Evolutionary conservation across 2,329 filamentous ascomycete genomes (phyloP).

Genomic region (Alternaria postmessia): DNA sequence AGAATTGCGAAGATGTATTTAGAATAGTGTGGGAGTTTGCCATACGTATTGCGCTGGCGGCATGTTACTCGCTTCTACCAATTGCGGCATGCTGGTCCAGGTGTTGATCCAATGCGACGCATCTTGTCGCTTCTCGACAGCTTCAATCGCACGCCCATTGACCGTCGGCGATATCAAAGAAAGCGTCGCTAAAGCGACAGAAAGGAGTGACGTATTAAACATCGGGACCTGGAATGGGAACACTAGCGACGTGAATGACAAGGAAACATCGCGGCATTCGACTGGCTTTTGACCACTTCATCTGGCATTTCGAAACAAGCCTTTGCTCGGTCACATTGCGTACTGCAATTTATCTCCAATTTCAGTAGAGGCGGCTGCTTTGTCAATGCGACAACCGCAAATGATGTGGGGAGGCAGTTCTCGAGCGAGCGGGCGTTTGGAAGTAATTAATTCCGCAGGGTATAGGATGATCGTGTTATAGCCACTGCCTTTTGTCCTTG

Average conservation of each 20-base stretch:
- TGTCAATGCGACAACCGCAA: background rate
- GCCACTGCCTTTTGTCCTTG: constrained; percentile 4
- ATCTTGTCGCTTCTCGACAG: constrained; percentile 27
- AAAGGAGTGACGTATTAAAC: background rate
- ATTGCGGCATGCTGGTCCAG: constrained; percentile 72
- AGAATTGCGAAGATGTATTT: constrained; percentile 9
- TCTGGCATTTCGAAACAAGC: background rate
- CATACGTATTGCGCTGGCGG: constrained; percentile 64
- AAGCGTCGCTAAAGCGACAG: background rate
- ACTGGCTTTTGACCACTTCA: background rate
- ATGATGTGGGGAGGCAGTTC: constrained; percentile 7
- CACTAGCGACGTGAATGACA: background rate
- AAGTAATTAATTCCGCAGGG: constrained; percentile 25
- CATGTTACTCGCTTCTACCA: constrained; percentile 68
- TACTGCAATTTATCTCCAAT: constrained; percentile 14
- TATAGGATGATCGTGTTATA: constrained; percentile 1
- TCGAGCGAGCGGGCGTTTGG: constrained; percentile 10
- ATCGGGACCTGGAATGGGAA: background rate
- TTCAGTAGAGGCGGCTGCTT: constrained; percentile 3
- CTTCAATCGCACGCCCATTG: constrained; percentile 7
- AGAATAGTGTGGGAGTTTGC: background rate
- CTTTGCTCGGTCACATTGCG: background rate
- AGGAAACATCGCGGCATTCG: background rate
- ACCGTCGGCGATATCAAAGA: background rate
- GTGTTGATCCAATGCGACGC: constrained; percentile 66